A percentile compares a stretch with the other conserved stretches of the same genome.
Conservation (phyloP, 2,329 filamentous ascomycete species). For the Fusarium annulatum region DNA sequence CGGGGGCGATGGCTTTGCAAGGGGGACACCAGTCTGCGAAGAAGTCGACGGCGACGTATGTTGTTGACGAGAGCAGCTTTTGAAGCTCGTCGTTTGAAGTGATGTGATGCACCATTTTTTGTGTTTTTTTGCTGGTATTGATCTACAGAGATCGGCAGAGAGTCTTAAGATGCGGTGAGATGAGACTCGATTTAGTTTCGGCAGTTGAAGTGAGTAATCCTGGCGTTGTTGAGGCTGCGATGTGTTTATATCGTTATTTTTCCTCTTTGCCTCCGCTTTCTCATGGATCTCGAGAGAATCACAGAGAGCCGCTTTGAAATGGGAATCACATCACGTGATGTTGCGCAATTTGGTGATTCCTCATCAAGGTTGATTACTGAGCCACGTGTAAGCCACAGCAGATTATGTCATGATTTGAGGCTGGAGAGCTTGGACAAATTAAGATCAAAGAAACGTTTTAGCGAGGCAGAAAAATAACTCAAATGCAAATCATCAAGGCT, state of each 20-base stretch:
- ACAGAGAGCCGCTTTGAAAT: slow-evolving; percentile 38
- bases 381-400: slow-evolving; percentile 19
- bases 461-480: not conserved
- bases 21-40: slow-evolving; percentile 64
- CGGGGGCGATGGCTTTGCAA: slow-evolving; percentile 60
- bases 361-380: not conserved
- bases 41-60: slow-evolving; percentile 61
- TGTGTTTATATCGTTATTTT: slow-evolving; percentile 10
- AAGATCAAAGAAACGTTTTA: not conserved
- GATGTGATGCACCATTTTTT: slow-evolving; percentile 47
- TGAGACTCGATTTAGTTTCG: not conserved
- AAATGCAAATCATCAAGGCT: not conserved
- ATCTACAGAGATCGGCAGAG: slow-evolving; percentile 9
- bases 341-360: slow-evolving; percentile 33
- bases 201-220: not conserved
- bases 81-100: slow-evolving; percentile 49
- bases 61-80: slow-evolving; percentile 52
- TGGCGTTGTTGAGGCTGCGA: not conserved
- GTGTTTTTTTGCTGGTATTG: not conserved
- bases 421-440: not conserved
- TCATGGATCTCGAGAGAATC: slow-evolving; percentile 38
- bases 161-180: not conserved
- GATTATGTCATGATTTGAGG: not conserved
- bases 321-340: slow-evolving; percentile 39
- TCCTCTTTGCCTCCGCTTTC: slow-evolving; percentile 4